These are phyloP conservation scores for Skeletonema potamos DNA, from an alignment of 108 stramenopile genomes.

Conservation along the genomic window DNA sequence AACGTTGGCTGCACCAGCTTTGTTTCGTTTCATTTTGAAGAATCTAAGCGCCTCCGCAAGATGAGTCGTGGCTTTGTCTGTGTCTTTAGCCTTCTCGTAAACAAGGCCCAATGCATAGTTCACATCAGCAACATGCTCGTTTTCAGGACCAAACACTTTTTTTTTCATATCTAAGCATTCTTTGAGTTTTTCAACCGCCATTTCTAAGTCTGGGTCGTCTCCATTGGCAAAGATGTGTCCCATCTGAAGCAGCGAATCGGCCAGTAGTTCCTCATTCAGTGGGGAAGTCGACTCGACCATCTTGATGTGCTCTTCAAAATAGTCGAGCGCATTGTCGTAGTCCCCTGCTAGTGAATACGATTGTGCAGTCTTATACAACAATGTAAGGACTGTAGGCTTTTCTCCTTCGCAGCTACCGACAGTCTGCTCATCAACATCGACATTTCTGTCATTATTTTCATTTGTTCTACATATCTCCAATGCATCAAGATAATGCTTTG, in stretches of 20 bases:
- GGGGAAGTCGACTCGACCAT: conserved; percentile 17
- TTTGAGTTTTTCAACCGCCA: conserved; percentile 34
- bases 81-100: conserved; percentile 34
- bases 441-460: neutral
- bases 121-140: conserved; percentile 44
- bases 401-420: neutral
- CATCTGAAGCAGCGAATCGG: conserved; percentile 29
- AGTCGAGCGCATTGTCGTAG: conserved; percentile 39
- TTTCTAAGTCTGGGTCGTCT: conserved; percentile 24
- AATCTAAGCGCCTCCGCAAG: conserved; percentile 33
- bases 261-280: conserved; percentile 26
- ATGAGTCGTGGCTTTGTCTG: conserved; percentile 21
- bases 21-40: conserved; percentile 42
- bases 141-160: conserved; percentile 28
- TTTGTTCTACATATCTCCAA: conserved; percentile 25
- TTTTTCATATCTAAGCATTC: conserved; percentile 37
- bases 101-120: conserved; percentile 25
- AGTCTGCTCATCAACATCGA: neutral
- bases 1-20: conserved; percentile 21
- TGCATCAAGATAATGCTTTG: conserved; percentile 38
- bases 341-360: conserved; percentile 21
- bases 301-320: conserved; percentile 41
- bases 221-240: conserved; percentile 16
- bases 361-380: conserved; percentile 36
- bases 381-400: neutral